Conservation (phyloP, 2,329 filamentous ascomycete genomes). For the Diaporthe humulicola region DNA sequence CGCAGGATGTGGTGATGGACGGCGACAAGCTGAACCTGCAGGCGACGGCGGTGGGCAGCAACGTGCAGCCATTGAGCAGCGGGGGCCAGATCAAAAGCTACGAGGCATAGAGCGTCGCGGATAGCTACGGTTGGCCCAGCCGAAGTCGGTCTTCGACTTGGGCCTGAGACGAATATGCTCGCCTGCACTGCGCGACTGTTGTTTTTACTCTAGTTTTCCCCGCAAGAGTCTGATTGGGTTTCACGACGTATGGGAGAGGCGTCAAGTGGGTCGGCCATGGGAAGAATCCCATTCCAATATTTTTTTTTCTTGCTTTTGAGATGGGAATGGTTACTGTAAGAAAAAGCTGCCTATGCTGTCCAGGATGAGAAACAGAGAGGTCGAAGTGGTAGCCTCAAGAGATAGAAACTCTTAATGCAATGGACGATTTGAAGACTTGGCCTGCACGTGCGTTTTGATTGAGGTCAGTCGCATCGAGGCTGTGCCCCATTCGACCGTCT, state of each 20-base stretch:
- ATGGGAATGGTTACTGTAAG: slow-evolving; percentile 29
- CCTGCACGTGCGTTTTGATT: background rate
- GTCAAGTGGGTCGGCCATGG: slow-evolving; percentile 34
- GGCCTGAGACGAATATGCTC: background rate
- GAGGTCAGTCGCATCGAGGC: background rate
- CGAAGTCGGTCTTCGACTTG: background rate
- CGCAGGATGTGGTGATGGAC: slow-evolving; percentile 61
- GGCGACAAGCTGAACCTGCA: slow-evolving; percentile 69
- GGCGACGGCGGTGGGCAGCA: slow-evolving; percentile 55
- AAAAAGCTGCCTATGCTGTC: slow-evolving; percentile 25
- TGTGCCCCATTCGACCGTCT: slow-evolving; percentile 24
- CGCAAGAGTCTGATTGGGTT: slow-evolving; percentile 30
- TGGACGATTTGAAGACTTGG: slow-evolving; percentile 13
- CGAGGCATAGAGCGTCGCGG: slow-evolving; percentile 58
- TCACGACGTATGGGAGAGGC: slow-evolving; percentile 35
- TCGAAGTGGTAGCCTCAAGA: slow-evolving; percentile 12
- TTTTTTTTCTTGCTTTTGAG: background rate
- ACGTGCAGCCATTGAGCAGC: slow-evolving; percentile 67
- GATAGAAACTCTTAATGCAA: slow-evolving; percentile 32
- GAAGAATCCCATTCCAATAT: slow-evolving; percentile 28
- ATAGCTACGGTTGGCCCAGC: background rate
- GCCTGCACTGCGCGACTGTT: slow-evolving; percentile 2
- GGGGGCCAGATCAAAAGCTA: slow-evolving; percentile 70
- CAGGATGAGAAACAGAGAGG: slow-evolving; percentile 24
- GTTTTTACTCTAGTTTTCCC: background rate